Conservation (phyloP, 2,329 filamentous ascomycete genomes). For the Sporothrix mexicana region DNA sequence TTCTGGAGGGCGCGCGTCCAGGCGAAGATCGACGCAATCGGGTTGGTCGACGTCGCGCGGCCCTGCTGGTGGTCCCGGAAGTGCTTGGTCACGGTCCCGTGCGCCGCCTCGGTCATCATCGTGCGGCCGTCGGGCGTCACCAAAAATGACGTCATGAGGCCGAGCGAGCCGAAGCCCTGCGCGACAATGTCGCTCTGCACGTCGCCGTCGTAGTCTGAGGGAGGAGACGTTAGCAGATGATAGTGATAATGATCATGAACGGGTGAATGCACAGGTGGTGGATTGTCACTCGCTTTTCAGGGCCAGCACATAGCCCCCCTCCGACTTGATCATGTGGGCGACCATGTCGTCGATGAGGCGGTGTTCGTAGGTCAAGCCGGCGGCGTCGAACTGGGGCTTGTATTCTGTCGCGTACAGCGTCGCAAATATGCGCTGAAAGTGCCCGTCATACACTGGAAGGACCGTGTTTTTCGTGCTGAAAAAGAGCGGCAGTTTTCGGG, state of each 20-base stretch:
- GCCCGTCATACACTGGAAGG: constrained; percentile 96
- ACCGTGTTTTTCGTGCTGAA: constrained; percentile 99
- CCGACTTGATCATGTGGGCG: constrained; percentile 99
- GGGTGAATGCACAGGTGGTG: not conserved
- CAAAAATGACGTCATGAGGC: constrained; percentile 97
- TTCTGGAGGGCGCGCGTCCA: constrained; percentile 95
- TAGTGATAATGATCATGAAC: no score
- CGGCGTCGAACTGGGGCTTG: constrained; percentile 84
- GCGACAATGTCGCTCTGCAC: constrained; percentile 98
- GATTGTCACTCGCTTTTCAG: constrained; percentile 80
- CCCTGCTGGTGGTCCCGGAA: constrained; percentile 99
- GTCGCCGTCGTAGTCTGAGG: constrained; percentile 92
- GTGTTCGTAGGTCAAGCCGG: constrained; percentile 98
- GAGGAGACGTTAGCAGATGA: not conserved
- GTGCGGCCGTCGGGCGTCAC: constrained; percentile 96
- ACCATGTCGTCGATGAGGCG: constrained; percentile 99
- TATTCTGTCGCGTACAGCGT: constrained; percentile 89
- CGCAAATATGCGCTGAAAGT: constrained; percentile 99
- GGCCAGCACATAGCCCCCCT: constrained; percentile 94
- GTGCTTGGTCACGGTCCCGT: constrained; percentile 97
- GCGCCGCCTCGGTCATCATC: constrained; percentile 95
- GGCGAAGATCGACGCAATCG: constrained; percentile 97
- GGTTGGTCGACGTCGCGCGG: constrained; percentile 95
- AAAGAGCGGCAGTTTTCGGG: constrained; percentile 85
- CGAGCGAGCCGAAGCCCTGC: constrained; percentile 96